Evolutionary conservation across 345 rosid genomes (phyloP).

Genomic region (Rhodomyrtus tomentosa): DNA sequence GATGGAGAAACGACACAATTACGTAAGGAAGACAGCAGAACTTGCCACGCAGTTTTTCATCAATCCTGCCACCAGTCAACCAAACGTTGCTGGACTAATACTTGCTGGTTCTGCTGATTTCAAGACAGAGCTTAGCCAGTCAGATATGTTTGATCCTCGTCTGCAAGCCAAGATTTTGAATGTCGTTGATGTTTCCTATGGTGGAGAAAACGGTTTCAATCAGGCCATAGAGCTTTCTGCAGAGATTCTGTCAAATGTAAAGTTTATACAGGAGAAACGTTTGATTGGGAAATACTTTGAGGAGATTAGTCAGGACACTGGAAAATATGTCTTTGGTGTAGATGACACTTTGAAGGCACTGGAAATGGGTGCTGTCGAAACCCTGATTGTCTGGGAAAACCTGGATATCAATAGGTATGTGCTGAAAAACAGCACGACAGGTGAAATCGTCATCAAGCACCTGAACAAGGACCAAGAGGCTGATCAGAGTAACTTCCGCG

Average conservation of each 20-base stretch:
- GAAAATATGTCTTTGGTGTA: constrained; percentile 80
- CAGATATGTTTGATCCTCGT: constrained; percentile 95
- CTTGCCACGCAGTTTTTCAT: constrained; percentile 88
- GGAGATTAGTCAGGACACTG: constrained; percentile 92
- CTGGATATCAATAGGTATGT: constrained; percentile 61
- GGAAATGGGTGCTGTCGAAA: constrained; percentile 92
- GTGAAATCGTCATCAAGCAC: constrained; percentile 58
- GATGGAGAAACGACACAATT: constrained; percentile 91
- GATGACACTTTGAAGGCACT: constrained; percentile 79
- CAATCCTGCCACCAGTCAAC: constrained; percentile 89
- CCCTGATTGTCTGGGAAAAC: constrained; percentile 87
- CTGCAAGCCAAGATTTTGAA: constrained; percentile 88
- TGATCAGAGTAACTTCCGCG: constrained; percentile 66
- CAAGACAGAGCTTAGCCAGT: constrained; percentile 89
- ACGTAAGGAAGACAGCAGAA: constrained; percentile 92
- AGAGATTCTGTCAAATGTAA: constrained; percentile 79
- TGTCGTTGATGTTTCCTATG: constrained; percentile 87
- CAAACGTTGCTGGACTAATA: constrained; percentile 79
- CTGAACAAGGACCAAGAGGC: constrained; percentile 71
- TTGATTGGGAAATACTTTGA: constrained; percentile 88
- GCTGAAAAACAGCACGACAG: constrained; percentile 48
- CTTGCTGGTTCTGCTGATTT: constrained; percentile 97
- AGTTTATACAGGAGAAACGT: constrained; percentile 90
- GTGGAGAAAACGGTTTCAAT: constrained; percentile 89
- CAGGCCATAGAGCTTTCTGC: constrained; percentile 89